Conservation (phyloP, 2,329 filamentous ascomycete species). For the Fusarium sp. region DNA sequence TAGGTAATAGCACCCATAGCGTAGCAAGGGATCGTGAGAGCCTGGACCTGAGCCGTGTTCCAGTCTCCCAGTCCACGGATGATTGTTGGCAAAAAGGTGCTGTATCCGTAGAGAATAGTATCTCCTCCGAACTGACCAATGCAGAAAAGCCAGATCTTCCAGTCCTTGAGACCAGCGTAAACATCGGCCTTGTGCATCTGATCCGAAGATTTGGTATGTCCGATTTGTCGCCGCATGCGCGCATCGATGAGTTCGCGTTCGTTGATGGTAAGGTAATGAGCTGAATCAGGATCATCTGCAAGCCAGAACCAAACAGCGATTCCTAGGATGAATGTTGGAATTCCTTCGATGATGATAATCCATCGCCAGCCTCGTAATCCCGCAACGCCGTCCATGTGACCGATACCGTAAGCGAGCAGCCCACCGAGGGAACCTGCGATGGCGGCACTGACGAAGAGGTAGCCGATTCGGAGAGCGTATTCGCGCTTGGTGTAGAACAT, state of each 20-base stretch:
- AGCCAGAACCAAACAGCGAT: conserved; percentile 43
- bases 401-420: conserved; percentile 45
- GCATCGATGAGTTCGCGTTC: conserved; percentile 54
- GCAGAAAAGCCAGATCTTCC: conserved; percentile 69
- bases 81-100: conserved; percentile 73
- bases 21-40: conserved; percentile 75
- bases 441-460: conserved; percentile 40
- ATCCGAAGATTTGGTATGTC: conserved; percentile 42
- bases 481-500: conserved; percentile 43
- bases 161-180: conserved; percentile 64
- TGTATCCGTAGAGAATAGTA: conserved; percentile 70
- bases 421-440: conserved; percentile 41
- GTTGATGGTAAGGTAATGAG: conserved; percentile 63
- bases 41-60: conserved; percentile 58
- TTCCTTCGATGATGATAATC: conserved; percentile 65
- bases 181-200: conserved; percentile 62
- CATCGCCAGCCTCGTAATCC: conserved; percentile 56
- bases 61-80: conserved; percentile 66
- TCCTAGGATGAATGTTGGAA: conserved; percentile 48
- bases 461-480: conserved; percentile 38
- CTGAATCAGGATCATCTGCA: conserved; percentile 53
- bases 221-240: conserved; percentile 43
- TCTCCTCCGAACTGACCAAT: conserved; percentile 69
- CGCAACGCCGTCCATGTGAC: conserved; percentile 45
- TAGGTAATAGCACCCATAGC: conserved; percentile 69